Evolutionary conservation across 441 rosid genomes (phyloP).

Genomic region (Croton setiger): DNA sequence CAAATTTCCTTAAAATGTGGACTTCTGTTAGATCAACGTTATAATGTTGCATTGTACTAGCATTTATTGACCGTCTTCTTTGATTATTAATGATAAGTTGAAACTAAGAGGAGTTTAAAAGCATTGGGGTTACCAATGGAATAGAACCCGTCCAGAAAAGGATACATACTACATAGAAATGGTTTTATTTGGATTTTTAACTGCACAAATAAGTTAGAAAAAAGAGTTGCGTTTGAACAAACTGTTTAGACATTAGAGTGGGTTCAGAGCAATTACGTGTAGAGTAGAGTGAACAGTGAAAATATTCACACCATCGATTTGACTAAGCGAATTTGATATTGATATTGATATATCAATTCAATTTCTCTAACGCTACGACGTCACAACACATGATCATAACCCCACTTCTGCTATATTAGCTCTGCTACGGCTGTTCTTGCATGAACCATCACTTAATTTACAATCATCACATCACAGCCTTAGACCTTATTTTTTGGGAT

Average conservation of each 20-base stretch:
- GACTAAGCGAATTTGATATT: constrained; percentile 33
- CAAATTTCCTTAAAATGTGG: no score
- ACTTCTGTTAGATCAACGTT: no score
- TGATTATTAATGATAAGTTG: no score
- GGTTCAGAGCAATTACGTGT: constrained; percentile 31
- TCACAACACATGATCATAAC: constrained; percentile 7
- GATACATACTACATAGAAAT: not conserved
- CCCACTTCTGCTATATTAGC: not conserved
- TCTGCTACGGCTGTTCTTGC: constrained; percentile 19
- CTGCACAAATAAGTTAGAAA: not conserved
- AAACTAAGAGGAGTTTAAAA: no score
- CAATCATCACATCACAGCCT: no score
- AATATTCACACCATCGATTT: constrained; percentile 26
- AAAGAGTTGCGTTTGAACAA: no score
- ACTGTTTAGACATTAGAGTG: constrained; percentile 4
- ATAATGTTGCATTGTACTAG: no score
- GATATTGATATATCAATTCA: constrained; percentile 30
- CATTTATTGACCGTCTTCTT: no score
- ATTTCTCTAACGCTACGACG: constrained; percentile 10
- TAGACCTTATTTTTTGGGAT: no score
- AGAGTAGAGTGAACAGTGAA: constrained; percentile 37
- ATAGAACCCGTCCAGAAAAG: not conserved
- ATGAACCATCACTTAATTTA: constrained; percentile 27
- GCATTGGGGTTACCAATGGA: no score
- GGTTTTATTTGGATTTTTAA: not conserved